These are phyloP conservation scores for Russula sp. DNA, from an alignment of 768 basidiomycete genomes.

Conservation along the genomic window DNA sequence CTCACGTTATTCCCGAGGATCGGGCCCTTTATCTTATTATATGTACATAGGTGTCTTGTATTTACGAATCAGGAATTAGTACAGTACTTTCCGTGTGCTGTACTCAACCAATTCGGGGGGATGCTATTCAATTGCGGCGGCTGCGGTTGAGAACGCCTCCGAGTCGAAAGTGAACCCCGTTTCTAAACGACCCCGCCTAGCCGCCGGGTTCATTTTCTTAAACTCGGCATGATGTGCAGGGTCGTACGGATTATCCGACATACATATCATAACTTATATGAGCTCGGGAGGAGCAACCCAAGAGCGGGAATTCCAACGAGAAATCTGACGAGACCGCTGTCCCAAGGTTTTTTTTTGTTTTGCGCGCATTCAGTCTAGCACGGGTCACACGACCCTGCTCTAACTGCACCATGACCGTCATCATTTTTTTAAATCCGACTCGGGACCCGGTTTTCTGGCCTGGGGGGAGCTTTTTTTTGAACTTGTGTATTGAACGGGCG, in stretches of 20 bases:
- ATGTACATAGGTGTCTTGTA: constrained; percentile 7
- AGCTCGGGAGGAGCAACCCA: no score
- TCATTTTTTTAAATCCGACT: no score
- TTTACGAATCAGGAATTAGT: background rate
- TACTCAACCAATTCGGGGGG: background rate
- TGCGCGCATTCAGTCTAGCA: no score
- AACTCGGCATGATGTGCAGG: background rate
- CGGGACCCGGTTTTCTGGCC: no score
- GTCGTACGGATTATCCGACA: no score
- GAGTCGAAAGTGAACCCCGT: no score
- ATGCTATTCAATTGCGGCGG: background rate
- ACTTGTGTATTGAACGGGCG: no score
- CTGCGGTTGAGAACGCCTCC: background rate
- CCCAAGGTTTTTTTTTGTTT: no score
- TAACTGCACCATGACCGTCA: no score
- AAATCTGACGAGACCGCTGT: background rate
- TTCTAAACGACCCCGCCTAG: background rate
- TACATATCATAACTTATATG: background rate
- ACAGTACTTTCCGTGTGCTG: background rate
- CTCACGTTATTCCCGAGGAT: constrained; percentile 5
- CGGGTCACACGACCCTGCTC: no score
- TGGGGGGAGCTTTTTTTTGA: no score
- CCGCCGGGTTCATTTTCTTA: background rate
- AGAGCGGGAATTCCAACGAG: background rate
- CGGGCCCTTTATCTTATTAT: constrained; percentile 3